These are phyloP conservation scores for Carex cristatella DNA, from an alignment of 176 grass and related monocot genomes.

Conservation along the genomic window DNA sequence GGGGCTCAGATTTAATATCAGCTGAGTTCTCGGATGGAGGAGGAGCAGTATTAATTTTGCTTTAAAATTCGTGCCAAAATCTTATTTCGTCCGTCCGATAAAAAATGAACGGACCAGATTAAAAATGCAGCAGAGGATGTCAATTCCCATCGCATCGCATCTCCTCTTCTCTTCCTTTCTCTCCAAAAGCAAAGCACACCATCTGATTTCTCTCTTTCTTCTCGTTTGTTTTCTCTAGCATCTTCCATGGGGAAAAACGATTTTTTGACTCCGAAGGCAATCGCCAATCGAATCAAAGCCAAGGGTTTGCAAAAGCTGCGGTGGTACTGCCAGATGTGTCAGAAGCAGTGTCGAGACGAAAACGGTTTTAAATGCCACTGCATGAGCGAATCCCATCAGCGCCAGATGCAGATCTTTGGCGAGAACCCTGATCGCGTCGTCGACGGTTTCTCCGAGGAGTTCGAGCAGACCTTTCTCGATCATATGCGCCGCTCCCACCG, in stretches of 20 bases:
- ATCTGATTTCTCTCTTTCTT: too few relatives aligned
- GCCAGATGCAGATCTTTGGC: constrained; percentile 94
- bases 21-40: too few relatives aligned
- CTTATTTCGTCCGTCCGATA: too few relatives aligned
- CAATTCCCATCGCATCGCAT: too few relatives aligned
- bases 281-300: constrained; percentile 87
- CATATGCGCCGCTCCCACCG: constrained; percentile 67
- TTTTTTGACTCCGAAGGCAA: constrained; percentile 81
- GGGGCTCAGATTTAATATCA: too few relatives aligned
- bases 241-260: constrained; percentile 68
- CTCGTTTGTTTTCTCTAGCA: too few relatives aligned
- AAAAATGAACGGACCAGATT: too few relatives aligned
- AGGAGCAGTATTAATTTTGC: too few relatives aligned
- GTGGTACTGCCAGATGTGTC: constrained; percentile 99
- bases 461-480: constrained; percentile 50
- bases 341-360: constrained; percentile 90
- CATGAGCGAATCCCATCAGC: constrained; percentile 92
- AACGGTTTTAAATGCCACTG: constrained; percentile 97
- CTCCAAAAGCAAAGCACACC: too few relatives aligned
- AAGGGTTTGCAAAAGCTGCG: constrained; percentile 87
- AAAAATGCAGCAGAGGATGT: too few relatives aligned
- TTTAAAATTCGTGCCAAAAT: too few relatives aligned
- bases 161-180: too few relatives aligned
- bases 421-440: constrained; percentile 66
- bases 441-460: constrained; percentile 70